Base-by-base conservation (phyloP, 2,329 filamentous ascomycete genomes). In the Beauveria scarabaeidicola region DNA sequence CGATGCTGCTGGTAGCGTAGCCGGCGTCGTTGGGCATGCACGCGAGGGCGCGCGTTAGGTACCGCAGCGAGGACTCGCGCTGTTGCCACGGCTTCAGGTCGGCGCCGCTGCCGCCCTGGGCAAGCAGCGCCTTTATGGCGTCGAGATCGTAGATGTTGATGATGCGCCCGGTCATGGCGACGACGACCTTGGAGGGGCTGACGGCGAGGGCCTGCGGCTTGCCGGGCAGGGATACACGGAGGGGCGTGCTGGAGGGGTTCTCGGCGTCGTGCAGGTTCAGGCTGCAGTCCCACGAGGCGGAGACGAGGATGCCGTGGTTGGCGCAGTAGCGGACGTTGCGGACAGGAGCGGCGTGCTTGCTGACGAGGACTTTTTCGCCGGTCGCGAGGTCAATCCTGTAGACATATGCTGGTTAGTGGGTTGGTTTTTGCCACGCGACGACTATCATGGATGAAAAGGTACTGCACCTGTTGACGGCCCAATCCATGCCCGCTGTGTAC, bases 11-110 rank as follows among this genome's bases (percentile, higher is more conserved):
- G 1, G 89, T 93, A 10, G 93, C 92, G 71, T 97, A 99, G 5
- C 94, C 94, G 11, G 88, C 89, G 65, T 97, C 94, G 67, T 94
- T 92, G 15, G 94, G 93, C 94, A 99, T 97, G 73, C 93, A 96
- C 17, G 91, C 87, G 0, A 97, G 89, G 19, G 90, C 90, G 61
- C 94, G 85, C 1, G 93, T 97, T 79, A 97, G 91, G 75, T 96
- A 99, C 72, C 97, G 96, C 69, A 99, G 82, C 27, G 89, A 95
- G 56, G 90, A 96, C 73, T 99, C 94, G 62, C 94, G 85, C 67
- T 90, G 85, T 74, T 99, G 94, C 91, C 91, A 97, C 0, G 93
- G 92, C 69, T 89, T 82, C 57, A 91, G 69, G 21, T 75, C 75
- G 68, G 75, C 62, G 68, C 75, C 72, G 68, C 75, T 63, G 69